phyloP scores from a whole-genome alignment of 352 stramenopile species.

The Phytopythium oedochilum region DNA sequence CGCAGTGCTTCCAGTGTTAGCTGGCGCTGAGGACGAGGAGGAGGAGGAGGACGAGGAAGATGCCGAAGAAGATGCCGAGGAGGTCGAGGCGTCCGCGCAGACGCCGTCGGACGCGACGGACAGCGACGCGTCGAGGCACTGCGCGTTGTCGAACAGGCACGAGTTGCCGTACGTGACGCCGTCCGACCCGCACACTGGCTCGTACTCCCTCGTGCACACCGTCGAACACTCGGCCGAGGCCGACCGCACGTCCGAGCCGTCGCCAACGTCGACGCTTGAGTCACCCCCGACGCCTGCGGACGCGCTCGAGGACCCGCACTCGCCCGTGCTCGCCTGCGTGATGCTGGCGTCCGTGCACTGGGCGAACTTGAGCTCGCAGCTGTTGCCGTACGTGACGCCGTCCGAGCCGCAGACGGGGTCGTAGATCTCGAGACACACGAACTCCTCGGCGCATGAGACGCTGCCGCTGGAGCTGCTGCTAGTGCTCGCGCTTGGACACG shows the following conservation, averaged over 20 bases:
- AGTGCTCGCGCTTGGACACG: slow-evolving; percentile 9
- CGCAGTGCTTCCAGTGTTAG: background rate
- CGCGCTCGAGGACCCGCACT: slow-evolving; percentile 13
- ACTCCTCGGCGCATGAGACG: slow-evolving; percentile 14
- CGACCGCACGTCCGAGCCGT: background rate
- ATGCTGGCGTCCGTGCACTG: slow-evolving; percentile 20
- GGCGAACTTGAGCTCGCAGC: slow-evolving; percentile 24
- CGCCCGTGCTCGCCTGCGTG: slow-evolving; percentile 10
- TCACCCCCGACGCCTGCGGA: background rate
- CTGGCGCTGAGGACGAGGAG: background rate
- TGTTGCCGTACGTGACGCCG: slow-evolving; percentile 37
- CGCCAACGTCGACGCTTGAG: background rate
- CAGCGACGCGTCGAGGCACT: slow-evolving; percentile 21
- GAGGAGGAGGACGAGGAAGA: background rate
- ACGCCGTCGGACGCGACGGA: slow-evolving; percentile 18
- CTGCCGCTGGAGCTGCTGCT: slow-evolving; percentile 5
- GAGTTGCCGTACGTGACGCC: slow-evolving; percentile 43
- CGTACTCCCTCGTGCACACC: slow-evolving; percentile 24
- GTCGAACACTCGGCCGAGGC: background rate
- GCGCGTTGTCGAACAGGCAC: slow-evolving; percentile 28
- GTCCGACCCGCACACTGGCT: slow-evolving; percentile 37
- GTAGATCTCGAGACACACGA: slow-evolving; percentile 20
- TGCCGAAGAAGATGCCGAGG: background rate
- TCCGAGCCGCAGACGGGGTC: slow-evolving; percentile 40
- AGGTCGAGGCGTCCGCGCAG: slow-evolving; percentile 2